phyloP scores from a whole-genome alignment of 2,329 filamentous ascomycete genomes.

The Ophiocordyceps australis region DNA sequence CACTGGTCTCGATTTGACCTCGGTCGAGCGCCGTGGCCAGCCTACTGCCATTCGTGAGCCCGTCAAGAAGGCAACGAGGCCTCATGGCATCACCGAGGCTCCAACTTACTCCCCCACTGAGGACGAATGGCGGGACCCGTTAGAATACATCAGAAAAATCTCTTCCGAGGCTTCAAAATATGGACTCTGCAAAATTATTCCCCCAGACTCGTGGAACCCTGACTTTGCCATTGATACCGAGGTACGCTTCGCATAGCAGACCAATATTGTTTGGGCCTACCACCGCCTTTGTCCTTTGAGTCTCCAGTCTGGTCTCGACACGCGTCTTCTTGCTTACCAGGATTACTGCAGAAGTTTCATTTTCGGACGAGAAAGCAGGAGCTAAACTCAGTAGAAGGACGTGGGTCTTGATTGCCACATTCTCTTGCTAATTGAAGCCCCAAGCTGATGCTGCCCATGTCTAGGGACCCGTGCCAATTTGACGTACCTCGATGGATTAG shows the following conservation, averaged over 20 bases:
- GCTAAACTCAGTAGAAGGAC: constrained; percentile 94
- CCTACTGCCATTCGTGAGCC: constrained; percentile 59
- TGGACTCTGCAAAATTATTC: constrained; percentile 90
- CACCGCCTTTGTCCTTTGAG: too few relatives aligned
- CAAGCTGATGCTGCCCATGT: neutral
- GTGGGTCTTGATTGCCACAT: constrained; percentile 37
- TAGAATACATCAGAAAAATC: constrained; percentile 88
- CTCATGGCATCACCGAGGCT: constrained; percentile 74
- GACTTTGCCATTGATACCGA: constrained; percentile 93
- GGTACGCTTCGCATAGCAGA: too few relatives aligned
- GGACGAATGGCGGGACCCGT: constrained; percentile 87
- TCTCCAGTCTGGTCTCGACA: too few relatives aligned
- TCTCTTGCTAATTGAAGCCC: neutral
- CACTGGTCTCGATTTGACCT: constrained; percentile 60
- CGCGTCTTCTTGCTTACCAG: neutral
- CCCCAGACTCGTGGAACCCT: constrained; percentile 85
- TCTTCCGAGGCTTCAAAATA: constrained; percentile 69
- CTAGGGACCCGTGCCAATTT: constrained; percentile 88
- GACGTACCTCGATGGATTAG: constrained; percentile 85
- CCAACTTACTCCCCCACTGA: constrained; percentile 80
- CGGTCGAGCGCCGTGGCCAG: constrained; percentile 81
- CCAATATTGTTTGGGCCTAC: too few relatives aligned
- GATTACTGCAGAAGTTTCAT: constrained; percentile 58
- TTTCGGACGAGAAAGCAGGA: constrained; percentile 94
- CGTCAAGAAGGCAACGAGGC: constrained; percentile 58